Percentiles rank a stretch among this genome's conserved stretches.
phyloP scores from a whole-genome alignment of 805 yeast genomes.

The Candida tammaniensis region DNA sequence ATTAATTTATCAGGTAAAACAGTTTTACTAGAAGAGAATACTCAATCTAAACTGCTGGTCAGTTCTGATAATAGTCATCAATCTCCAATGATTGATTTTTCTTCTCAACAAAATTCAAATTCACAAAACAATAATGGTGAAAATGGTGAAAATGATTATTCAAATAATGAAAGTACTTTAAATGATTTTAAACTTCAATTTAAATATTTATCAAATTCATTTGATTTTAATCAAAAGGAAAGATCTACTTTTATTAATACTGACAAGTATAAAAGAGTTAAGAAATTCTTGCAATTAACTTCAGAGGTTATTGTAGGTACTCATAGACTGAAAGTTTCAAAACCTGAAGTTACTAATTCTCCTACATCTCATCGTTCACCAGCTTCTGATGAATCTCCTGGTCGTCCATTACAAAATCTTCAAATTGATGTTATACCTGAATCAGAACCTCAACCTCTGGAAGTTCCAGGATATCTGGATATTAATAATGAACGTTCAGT shows the following conservation, averaged over 20 bases:
- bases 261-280: conserved; percentile 70
- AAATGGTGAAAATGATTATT: conserved; percentile 1
- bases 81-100: conserved; percentile 14
- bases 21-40: conserved; percentile 24
- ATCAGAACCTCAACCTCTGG: too few relatives aligned
- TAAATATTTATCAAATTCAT: conserved; percentile 18
- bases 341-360: conserved; percentile 2
- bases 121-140: not conserved
- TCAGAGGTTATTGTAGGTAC: conserved; percentile 83
- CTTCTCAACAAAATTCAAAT: not conserved
- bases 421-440: conserved; percentile 18
- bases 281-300: conserved; percentile 77
- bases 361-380: conserved; percentile 2
- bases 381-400: conserved; percentile 8
- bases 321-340: conserved; percentile 42
- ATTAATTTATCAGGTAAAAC: conserved; percentile 73
- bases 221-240: conserved; percentile 24
- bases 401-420: conserved; percentile 2
- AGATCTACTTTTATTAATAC: conserved; percentile 63
- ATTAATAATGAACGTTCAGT: conserved; percentile 11
- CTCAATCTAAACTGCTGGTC: conserved; percentile 8
- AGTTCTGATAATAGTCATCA: conserved; percentile 11
- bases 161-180: conserved; percentile 2
- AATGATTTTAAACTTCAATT: conserved; percentile 24
- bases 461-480: too few relatives aligned